Conservation (phyloP, 2,329 filamentous ascomycete species). For the Monosporascus sp. region DNA sequence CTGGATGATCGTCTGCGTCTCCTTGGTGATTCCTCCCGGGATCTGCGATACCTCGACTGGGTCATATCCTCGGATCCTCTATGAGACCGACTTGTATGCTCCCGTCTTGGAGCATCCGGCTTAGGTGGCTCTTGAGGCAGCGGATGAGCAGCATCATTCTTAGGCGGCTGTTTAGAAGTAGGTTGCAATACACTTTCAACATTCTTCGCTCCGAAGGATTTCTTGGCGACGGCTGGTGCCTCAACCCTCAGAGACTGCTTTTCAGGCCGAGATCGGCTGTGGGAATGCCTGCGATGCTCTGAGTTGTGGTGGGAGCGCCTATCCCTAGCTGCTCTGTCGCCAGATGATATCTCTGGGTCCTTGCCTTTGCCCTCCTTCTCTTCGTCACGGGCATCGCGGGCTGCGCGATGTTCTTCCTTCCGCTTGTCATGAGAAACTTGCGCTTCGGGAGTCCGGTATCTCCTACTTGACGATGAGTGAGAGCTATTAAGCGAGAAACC, state of each 20-base stretch:
- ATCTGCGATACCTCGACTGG: conserved; percentile 13
- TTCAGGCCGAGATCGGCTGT: conserved; percentile 34
- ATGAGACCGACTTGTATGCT: conserved; percentile 24
- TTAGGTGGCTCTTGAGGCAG: conserved; percentile 16
- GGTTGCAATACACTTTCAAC: conserved; percentile 28
- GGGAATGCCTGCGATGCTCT: conserved; percentile 37
- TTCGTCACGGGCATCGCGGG: conserved; percentile 24
- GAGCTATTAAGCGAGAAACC: conserved; percentile 39
- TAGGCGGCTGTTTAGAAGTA: conserved; percentile 11
- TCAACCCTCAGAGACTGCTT: conserved; percentile 23
- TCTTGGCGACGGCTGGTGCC: conserved; percentile 27
- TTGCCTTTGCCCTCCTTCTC: conserved; percentile 31
- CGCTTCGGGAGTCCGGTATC: conserved; percentile 42
- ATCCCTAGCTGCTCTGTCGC: conserved; percentile 8
- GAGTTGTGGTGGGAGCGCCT: conserved; percentile 32
- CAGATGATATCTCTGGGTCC: conserved; percentile 16
- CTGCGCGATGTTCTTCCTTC: conserved; percentile 40
- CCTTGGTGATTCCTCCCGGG: conserved; percentile 11
- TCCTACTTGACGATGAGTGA: conserved; percentile 24
- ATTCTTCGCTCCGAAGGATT: conserved; percentile 37
- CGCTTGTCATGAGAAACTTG: conserved; percentile 45
- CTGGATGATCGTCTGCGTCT: conserved; percentile 14
- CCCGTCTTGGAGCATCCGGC: conserved; percentile 28
- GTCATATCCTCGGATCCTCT: conserved; percentile 24
- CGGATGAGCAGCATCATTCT: conserved; percentile 9